A percentile compares a stretch with the other conserved stretches of the same genome.
phyloP scores from a whole-genome alignment of 2,329 filamentous ascomycete species.

The Colletotrichum liaoningense region DNA sequence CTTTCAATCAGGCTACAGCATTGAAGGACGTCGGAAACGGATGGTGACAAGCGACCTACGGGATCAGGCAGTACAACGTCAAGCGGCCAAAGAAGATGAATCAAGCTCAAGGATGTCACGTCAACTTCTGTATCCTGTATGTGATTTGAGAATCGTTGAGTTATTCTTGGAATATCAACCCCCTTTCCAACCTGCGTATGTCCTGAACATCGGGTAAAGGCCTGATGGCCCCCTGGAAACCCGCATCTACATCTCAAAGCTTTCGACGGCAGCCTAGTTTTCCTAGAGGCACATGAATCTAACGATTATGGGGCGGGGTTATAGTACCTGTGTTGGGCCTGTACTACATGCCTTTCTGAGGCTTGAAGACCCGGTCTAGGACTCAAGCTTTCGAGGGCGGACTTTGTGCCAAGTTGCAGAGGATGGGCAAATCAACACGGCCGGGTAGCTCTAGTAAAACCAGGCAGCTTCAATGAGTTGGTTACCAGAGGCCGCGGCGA shows the following conservation, averaged over 20 bases:
- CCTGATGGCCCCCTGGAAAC: not conserved
- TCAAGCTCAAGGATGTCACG: not conserved
- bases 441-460: not conserved
- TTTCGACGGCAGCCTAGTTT: not conserved
- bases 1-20: not conserved
- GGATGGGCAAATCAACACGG: not conserved
- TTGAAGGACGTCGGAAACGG: not conserved
- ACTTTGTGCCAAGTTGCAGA: not conserved
- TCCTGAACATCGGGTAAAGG: not conserved
- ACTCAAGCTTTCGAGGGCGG: not conserved
- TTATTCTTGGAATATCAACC: not conserved
- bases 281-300: too few species aligned
- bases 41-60: not conserved
- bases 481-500: not conserved
- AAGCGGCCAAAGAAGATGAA: not conserved
- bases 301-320: too few species aligned
- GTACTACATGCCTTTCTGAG: too few species aligned
- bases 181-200: not conserved
- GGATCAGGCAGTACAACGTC: not conserved
- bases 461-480: not conserved
- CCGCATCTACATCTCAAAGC: too few species aligned
- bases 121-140: too few species aligned
- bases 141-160: not conserved
- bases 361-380: not conserved
- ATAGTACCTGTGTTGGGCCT: too few species aligned